Evolutionary conservation across 164 flowering plant genomes (phyloP).

Genomic region (Dillenia suffruticosa): DNA sequence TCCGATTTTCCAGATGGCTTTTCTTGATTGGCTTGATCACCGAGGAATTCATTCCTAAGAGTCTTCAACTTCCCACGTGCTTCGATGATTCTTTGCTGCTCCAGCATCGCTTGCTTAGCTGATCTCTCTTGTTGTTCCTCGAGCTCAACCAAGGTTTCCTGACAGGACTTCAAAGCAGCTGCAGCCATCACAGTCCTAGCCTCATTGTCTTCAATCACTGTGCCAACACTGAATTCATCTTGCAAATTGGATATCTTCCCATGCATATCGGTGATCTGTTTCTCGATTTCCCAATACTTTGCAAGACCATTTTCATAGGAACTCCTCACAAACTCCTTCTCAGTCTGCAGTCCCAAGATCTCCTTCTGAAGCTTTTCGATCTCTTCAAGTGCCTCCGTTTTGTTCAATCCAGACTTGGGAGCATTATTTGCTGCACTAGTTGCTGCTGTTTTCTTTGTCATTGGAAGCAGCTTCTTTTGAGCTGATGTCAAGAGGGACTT

Average conservation of each 20-base stretch:
- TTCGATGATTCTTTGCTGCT: constrained; percentile 33
- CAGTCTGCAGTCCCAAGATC: constrained; percentile 61
- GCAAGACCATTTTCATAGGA: constrained; percentile 54
- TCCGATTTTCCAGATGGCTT: constrained; percentile 4
- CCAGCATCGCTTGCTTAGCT: constrained; percentile 38
- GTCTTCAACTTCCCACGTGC: constrained; percentile 35
- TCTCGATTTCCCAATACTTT: constrained; percentile 66
- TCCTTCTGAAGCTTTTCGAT: constrained; percentile 71
- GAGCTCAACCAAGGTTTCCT: constrained; percentile 46
- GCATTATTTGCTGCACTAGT: not conserved
- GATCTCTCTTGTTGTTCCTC: constrained; percentile 49
- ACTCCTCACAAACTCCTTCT: constrained; percentile 66
- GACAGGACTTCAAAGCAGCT: constrained; percentile 64
- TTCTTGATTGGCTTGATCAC: constrained; percentile 7
- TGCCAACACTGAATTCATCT: constrained; percentile 53
- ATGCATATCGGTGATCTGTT: constrained; percentile 47
- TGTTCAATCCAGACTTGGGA: constrained; percentile 48
- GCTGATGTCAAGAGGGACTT: constrained; percentile 25
- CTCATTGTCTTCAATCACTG: constrained; percentile 62
- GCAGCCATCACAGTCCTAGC: constrained; percentile 69
- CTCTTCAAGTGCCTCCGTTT: constrained; percentile 47
- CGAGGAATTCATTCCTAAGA: constrained; percentile 23
- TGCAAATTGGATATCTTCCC: constrained; percentile 41
- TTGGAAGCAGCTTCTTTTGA: constrained; percentile 26
- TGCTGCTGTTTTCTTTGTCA: constrained; percentile 9